Evolutionary conservation across 2,329 filamentous ascomycete species (phyloP), one percentile per base, ranked within the genome.

Genomic region (Sarocladium brachiariae): DNA sequence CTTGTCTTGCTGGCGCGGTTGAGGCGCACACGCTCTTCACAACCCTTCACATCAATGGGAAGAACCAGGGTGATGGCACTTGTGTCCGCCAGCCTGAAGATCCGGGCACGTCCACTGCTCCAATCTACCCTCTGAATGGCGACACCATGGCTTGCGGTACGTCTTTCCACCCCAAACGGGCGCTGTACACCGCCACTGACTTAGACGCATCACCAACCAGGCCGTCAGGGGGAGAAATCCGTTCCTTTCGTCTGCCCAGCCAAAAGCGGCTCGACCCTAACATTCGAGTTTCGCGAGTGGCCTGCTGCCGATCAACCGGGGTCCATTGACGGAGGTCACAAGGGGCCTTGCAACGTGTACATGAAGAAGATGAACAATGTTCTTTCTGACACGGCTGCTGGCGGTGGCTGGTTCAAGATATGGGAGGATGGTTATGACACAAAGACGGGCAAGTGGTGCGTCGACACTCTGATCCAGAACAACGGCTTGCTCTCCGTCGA

Each of bases 361-460:
- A 71, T 88, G 68, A 89, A 89, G 70, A 79, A 80, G 59, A 77
- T 89, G 1, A 66, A 71, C 55, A 73, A 81, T 52, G 80, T 83
- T 52, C 68, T 68, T 11, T 63, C 61, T 19, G 69, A 73, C 55
- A 64, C 76, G 11, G 80, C 80, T 47, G 69, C 74, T 21, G 85
- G 86, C 4, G 68, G 73, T 48, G 86, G 86, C 34, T 91, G 86
- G 87, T 87, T 90, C 75, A 89, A 89, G 74, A 78, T 90, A 61
- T 88, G 77, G 72, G 77, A 87, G 52, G 75, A 84, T 49, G 84
- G 83, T 41, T 87, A 86, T 65, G 74, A 86, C 58, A 62, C 68
- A 4, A 57, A 62, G 4, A 70, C 71, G 2, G 63, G 70, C 24
- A 70, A 79, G 62, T 90, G 86, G 84, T 89, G 86, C 66, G 84